These are phyloP conservation scores for Citrus cavaleriei DNA, from an alignment of 345 rosid genomes.

Conservation along the genomic window DNA sequence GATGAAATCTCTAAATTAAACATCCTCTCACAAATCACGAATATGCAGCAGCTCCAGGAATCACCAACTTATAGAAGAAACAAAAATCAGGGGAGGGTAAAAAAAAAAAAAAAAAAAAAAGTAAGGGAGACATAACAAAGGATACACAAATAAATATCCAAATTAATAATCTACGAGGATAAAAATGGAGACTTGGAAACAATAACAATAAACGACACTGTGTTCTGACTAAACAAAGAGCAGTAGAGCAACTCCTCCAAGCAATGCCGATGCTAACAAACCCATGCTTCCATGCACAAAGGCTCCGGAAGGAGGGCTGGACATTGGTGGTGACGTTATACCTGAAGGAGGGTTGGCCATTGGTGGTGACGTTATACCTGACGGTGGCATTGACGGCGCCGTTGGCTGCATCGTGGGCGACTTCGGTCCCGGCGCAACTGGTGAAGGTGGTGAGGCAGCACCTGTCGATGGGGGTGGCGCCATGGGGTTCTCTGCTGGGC, in stretches of 20 bases:
- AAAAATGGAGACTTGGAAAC: not conserved
- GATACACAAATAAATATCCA: conserved; percentile 38
- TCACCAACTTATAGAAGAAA: conserved; percentile 7
- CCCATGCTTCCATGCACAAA: conserved; percentile 23
- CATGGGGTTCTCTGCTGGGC: conserved; percentile 10
- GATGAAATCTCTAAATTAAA: conserved; percentile 12
- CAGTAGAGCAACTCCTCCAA: conserved; percentile 29
- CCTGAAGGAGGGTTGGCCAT: not conserved
- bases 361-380: not conserved
- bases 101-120: too few relatives aligned
- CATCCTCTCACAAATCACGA: conserved; percentile 20
- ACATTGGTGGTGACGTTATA: not conserved
- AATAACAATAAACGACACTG: not conserved
- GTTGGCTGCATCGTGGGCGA: not conserved
- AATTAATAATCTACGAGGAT: conserved; percentile 18
- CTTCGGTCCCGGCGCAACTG: not conserved
- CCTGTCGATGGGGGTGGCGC: not conserved
- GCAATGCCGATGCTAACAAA: conserved; percentile 16
- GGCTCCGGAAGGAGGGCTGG: conserved; percentile 24
- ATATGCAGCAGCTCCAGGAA: conserved; percentile 27
- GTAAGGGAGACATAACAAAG: conserved; percentile 6
- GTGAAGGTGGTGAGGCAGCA: conserved; percentile 7
- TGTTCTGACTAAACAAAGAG: conserved; percentile 26
- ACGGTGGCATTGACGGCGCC: not conserved
- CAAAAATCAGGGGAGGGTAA: not conserved